Evolutionary conservation across 2,329 filamentous ascomycete species (phyloP), one percentile per base, ranked within the genome.

Genomic region (Colletotrichum paranaense): DNA sequence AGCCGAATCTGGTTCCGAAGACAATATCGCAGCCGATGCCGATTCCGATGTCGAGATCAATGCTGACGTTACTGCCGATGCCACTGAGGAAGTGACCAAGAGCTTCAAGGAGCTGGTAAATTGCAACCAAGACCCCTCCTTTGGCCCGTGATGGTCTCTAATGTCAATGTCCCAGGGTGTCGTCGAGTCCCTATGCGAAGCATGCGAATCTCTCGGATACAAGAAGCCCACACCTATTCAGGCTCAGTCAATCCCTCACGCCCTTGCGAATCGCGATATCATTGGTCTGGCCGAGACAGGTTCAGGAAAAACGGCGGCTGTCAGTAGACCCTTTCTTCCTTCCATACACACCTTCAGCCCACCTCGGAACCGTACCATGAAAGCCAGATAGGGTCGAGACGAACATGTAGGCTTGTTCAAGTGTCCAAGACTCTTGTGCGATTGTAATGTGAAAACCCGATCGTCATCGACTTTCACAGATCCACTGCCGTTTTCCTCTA

Each of bases 201-300:
- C 96, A 62, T 98, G 96, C 84, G 89, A 90, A 5, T 87, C 90
- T 0, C 88, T 98, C 66, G 93, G 93, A 75, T 99, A 95, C 88
- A 97, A 93, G 78, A 84, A 89, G 32, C 94, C 97, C 0, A 99
- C 96, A 1, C 93, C 95, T 0, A 98, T 99, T 76, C 97, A 98
- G 82, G 88, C 89, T 64, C 90, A 97, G 81, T 89, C 95, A 0
- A 97, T 98, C 77, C 96, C 96, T 5, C 81, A 89, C 64, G 95
- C 95, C 46, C 88, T 98, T 4, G 84, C 93, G 79, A 92, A 93
- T 65, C 91, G 95, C 78, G 97, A 98, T 82, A 87, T 98, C 42
- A 98, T 99, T 77, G 97, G 95, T 55, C 88, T 98, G 64, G 97
- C 97, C 38, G 96, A 99, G 84, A 99, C 97, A 0, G 97, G 97